Percentiles rank a stretch among this genome's conserved stretches.
These are phyloP conservation scores for Saccharata proteae DNA, from an alignment of 2,329 filamentous ascomycete genomes.

Conservation along the genomic window DNA sequence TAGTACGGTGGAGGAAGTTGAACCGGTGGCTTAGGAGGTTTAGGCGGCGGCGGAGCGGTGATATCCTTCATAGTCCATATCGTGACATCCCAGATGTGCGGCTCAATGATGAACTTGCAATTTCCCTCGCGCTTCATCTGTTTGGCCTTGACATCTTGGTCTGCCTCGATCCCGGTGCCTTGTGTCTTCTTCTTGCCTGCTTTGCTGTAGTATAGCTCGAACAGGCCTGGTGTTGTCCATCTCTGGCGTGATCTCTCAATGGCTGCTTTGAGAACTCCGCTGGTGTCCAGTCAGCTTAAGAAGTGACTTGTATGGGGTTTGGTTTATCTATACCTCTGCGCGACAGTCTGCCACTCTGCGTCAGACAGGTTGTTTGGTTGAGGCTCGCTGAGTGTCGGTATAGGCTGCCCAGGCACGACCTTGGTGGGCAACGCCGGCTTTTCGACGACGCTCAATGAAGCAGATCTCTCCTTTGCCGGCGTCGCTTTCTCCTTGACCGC, in stretches of 20 bases:
- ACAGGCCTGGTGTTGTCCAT: constrained; percentile 25
- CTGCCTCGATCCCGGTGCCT: constrained; percentile 40
- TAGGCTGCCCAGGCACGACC: constrained; percentile 51
- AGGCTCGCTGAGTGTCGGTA: constrained; percentile 57
- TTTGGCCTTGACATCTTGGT: constrained; percentile 36
- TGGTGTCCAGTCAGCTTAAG: constrained; percentile 22
- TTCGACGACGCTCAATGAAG: not conserved
- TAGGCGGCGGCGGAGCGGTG: constrained; percentile 32
- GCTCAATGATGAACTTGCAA: constrained; percentile 64
- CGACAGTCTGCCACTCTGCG: constrained; percentile 60
- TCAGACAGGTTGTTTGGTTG: constrained; percentile 52
- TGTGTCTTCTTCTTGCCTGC: constrained; percentile 20
- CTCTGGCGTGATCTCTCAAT: constrained; percentile 56
- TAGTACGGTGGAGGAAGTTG: constrained; percentile 21
- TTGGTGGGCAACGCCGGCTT: constrained; percentile 44
- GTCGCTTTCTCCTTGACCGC: constrained; percentile 8
- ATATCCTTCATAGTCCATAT: constrained; percentile 61
- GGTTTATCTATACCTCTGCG: constrained; percentile 47
- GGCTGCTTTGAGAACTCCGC: constrained; percentile 64
- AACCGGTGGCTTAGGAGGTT: constrained; percentile 12
- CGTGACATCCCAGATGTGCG: constrained; percentile 65
- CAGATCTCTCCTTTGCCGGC: constrained; percentile 5
- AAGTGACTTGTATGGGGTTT: constrained; percentile 1
- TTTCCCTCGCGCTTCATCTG: constrained; percentile 25
- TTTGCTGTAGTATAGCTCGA: constrained; percentile 25